Evolutionary conservation across 2,329 filamentous ascomycete species (phyloP), one percentile per base, ranked within the genome.

Genomic region (Curvularia sp.): DNA sequence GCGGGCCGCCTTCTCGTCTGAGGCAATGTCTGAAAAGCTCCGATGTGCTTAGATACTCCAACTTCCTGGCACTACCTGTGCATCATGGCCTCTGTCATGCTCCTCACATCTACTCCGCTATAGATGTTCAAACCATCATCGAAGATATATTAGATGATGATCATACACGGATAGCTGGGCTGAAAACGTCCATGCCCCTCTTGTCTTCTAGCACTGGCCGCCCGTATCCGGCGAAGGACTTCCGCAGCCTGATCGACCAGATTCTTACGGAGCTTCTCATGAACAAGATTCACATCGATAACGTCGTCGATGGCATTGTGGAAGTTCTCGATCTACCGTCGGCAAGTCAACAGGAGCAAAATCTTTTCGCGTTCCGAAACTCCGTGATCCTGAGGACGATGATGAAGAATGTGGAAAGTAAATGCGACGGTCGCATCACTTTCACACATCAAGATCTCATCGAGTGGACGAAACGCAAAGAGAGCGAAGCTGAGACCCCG

Each of bases 271-370:
- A 49, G 32, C 46, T 49, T 38, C 32, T 49, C 13, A 49, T 49
- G 30, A 49, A 49, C 30, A 38, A 49, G n/a, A 49, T 49, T 23
- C 46, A 49, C 46, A 39, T 49, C 46, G 32, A 49, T 15, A 49
- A 38, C 5, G 30, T 39, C 13, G 32, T 38, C 32, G 19, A 49
- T 49, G 13, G 46, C 10, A 3, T 49, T n/a, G n/a, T n/a, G n/a
- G n/a, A n/a, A 27, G 10, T 27, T 25, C 46, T 27, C 46, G 46
- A 49, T n/a, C 10, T 27, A n/a, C 15, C 46, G 3, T n/a, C 46
- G 12, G 32, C 30, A 9, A 38, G 7, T 25, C 46, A 49, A 38
- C 19, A 39, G 21, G 18, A 49, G 30, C 46, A 19, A 13, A 27
- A 38, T 38, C 32, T 39, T 12, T 38, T 18, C 46, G 21, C 46